phyloP scores from a whole-genome alignment of 257 asterid species.

The Galeopsis tetrahit region DNA sequence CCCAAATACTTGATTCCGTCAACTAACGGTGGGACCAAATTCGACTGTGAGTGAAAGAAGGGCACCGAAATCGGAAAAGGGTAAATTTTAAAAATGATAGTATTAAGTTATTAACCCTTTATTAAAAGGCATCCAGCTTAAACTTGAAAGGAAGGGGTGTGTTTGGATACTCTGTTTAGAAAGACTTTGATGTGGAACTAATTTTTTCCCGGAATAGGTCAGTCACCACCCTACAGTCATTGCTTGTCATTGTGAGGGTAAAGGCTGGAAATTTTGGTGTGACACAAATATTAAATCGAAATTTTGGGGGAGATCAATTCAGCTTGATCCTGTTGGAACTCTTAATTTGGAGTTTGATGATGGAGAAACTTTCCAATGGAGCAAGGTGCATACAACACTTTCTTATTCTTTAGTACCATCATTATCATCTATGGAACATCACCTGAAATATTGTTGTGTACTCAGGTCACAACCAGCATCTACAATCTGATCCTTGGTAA shows the following conservation, averaged over 20 bases:
- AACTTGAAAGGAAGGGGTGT: neutral
- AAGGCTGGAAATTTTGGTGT: slow-evolving; percentile 97
- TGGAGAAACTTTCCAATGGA: slow-evolving; percentile 95
- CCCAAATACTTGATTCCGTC: no score
- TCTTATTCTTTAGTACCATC: slow-evolving; percentile 7
- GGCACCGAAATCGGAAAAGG: no score
- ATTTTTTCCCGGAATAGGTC: slow-evolving; percentile 63
- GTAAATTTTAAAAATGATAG: no score
- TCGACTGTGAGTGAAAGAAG: no score
- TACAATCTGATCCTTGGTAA: slow-evolving; percentile 90
- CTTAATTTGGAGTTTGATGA: slow-evolving; percentile 84
- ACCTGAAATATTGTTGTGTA: slow-evolving; percentile 18
- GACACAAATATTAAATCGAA: slow-evolving; percentile 90
- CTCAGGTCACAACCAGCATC: slow-evolving; percentile 90
- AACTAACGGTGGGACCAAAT: no score
- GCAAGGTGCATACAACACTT: slow-evolving; percentile 63
- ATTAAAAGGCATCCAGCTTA: neutral
- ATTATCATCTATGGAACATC: neutral
- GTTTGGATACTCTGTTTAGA: slow-evolving; percentile 2
- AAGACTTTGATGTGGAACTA: slow-evolving; percentile 28
- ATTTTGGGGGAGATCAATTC: slow-evolving; percentile 97
- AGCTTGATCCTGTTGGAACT: slow-evolving; percentile 91
- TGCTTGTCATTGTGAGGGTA: slow-evolving; percentile 98
- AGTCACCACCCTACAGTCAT: slow-evolving; percentile 98
- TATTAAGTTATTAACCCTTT: neutral